phyloP scores from a whole-genome alignment of 331 rosid genomes.

The Pyrus hybrid region DNA sequence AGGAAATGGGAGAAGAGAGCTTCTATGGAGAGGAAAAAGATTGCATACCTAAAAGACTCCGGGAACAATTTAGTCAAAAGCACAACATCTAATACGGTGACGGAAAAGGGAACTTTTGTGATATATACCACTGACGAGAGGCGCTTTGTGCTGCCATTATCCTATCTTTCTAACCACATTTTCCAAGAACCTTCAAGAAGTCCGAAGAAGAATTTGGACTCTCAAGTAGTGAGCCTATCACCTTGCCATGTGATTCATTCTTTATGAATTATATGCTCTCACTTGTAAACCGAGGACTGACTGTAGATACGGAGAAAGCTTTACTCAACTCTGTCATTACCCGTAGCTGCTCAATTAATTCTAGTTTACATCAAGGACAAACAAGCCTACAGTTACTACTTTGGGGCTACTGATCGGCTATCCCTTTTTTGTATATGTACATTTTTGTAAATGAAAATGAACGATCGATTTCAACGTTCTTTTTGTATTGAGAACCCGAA shows the following conservation, averaged over 20 bases:
- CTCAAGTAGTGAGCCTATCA: neutral
- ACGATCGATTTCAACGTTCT: too few relatives aligned
- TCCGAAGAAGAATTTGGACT: conserved; percentile 9
- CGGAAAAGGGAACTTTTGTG: neutral
- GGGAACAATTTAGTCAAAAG: neutral
- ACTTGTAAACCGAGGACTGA: neutral
- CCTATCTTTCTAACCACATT: neutral
- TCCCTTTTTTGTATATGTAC: neutral
- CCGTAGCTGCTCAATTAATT: neutral
- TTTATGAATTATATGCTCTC: neutral
- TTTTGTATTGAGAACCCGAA: too few relatives aligned
- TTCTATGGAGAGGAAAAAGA: neutral
- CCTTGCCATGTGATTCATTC: neutral
- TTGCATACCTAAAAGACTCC: neutral
- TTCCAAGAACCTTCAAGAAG: conserved; percentile 3
- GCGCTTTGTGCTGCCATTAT: conserved; percentile 4
- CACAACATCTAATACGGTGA: too few relatives aligned
- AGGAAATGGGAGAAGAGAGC: conserved; percentile 4
- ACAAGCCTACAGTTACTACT: neutral
- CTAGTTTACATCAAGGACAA: neutral
- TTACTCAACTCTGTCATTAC: neutral
- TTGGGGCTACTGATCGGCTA: neutral
- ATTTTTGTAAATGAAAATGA: too few relatives aligned
- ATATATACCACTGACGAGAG: neutral
- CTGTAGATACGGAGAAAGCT: neutral